Evolutionary conservation across 179 eudicot species (phyloP).

Genomic region (Gypsophila paniculata): DNA sequence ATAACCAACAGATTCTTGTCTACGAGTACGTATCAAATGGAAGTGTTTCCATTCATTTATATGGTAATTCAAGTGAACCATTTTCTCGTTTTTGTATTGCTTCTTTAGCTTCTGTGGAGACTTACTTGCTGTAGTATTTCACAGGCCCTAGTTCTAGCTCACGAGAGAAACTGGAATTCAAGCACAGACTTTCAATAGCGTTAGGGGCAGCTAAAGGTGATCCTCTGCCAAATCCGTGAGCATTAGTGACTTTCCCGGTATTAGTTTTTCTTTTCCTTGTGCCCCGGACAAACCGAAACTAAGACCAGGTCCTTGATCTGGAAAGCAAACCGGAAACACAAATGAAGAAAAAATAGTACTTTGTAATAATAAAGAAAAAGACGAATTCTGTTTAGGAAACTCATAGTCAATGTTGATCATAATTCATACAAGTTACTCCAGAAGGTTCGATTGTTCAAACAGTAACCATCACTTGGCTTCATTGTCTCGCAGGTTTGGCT

Average conservation of each 20-base stretch:
- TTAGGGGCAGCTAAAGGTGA: constrained; percentile 99
- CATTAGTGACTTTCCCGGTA: constrained; percentile 92
- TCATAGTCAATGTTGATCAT: background rate
- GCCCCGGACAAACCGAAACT: constrained; percentile 23
- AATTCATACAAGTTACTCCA: background rate
- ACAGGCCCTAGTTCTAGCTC: constrained; percentile 71
- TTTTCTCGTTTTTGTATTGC: constrained; percentile 11
- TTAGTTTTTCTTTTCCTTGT: constrained; percentile 53
- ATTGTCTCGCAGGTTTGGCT: constrained; percentile 63
- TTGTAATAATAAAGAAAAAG: background rate
- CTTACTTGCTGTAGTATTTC: constrained; percentile 20
- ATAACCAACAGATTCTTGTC: constrained; percentile 72
- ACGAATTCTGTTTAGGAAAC: background rate
- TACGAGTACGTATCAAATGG: constrained; percentile 95
- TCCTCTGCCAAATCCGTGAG: constrained; percentile 98
- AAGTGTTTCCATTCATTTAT: constrained; percentile 90
- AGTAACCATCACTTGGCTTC: constrained; percentile 17
- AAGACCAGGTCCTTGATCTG: constrained; percentile 10
- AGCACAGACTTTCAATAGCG: constrained; percentile 93
- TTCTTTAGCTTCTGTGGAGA: background rate
- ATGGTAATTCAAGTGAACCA: constrained; percentile 45
- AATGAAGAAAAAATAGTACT: background rate
- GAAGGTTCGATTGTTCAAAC: background rate
- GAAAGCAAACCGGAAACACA: background rate
- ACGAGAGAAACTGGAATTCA: constrained; percentile 88